Evolutionary conservation across 257 asterid species (phyloP), one percentile per base, ranked within the genome.

Genomic region (Nicotiana paniculata): DNA sequence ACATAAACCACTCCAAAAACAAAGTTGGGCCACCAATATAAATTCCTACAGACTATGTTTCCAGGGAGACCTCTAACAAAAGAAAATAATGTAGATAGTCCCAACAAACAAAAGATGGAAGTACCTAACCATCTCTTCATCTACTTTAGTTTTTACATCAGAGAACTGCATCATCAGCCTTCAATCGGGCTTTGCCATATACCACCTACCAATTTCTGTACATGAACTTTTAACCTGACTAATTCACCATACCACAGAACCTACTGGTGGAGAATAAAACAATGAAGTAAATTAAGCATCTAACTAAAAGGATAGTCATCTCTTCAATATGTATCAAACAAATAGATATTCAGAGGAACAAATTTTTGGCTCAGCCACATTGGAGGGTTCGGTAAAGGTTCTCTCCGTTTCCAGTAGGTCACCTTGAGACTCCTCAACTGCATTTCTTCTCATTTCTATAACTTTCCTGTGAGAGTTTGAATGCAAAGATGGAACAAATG

Each of bases 381-480:
- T 70, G 65, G 0, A 72, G 4, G 39, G 39, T 35, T 35, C 2
- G 51, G 51, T 2, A 43, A 43, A 43, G 10, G 12, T 43, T 43
- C 51, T 43, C 51, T 43, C 9, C 12, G 12, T 43, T 43, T 43
- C 51, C 51, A 43, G 51, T 43, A 43, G 3, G 9, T 43, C 51
- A 43, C 51, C 51, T 43, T 43, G 85, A 35, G 78, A 53, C 24
- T 79, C 87, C 26, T 15, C 68, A n/a, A 28, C 65, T 81, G 83
- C 2, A 51, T 65, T 59, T 35, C 48, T 83, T 67, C 95, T 87
- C 93, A 90, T 91, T 84, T 90, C 92, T 3, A 85, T 33, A 26
- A 91, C 93, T 55, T 91, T 89, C 88, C 84, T 89, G 87, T 91
- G 92, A n/a, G 93, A 90, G 87, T 90, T 91, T 8, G 95, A 91